Conservation (phyloP, 306 rosid species). For the Psophocarpus tetragonolobus region DNA sequence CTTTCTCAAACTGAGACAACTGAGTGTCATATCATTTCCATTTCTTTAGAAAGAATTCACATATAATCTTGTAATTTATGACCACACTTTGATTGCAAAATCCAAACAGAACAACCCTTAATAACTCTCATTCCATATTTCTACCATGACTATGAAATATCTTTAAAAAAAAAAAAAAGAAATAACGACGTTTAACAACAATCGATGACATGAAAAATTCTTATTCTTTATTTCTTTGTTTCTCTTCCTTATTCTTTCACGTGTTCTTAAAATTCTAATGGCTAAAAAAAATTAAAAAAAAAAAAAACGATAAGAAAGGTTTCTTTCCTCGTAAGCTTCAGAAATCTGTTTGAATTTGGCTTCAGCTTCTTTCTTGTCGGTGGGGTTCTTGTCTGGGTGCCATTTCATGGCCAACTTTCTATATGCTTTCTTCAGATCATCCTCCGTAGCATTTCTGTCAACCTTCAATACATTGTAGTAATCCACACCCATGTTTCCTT, state of each 20-base stretch:
- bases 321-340: slow-evolving; percentile 88
- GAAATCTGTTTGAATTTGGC: slow-evolving; percentile 96
- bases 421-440: slow-evolving; percentile 87
- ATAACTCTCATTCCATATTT: background rate
- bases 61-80: background rate
- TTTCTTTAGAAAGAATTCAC: background rate
- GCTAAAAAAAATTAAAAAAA: background rate
- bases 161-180: background rate
- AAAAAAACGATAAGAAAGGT: background rate
- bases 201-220: background rate
- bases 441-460: slow-evolving; percentile 72
- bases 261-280: background rate
- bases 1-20: background rate
- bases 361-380: slow-evolving; percentile 84
- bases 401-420: slow-evolving; percentile 95
- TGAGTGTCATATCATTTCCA: background rate
- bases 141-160: background rate
- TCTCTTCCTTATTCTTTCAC: background rate
- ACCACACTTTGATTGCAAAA: slow-evolving; percentile 2
- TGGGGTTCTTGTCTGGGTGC: slow-evolving; percentile 98
- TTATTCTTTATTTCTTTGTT: background rate
- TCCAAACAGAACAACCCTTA: background rate
- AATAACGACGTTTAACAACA: background rate
- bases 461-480: slow-evolving; percentile 84
- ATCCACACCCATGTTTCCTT: slow-evolving; percentile 77